Base-by-base conservation (phyloP, 352 stramenopile species). In the Phytophthora rubi region DNA sequence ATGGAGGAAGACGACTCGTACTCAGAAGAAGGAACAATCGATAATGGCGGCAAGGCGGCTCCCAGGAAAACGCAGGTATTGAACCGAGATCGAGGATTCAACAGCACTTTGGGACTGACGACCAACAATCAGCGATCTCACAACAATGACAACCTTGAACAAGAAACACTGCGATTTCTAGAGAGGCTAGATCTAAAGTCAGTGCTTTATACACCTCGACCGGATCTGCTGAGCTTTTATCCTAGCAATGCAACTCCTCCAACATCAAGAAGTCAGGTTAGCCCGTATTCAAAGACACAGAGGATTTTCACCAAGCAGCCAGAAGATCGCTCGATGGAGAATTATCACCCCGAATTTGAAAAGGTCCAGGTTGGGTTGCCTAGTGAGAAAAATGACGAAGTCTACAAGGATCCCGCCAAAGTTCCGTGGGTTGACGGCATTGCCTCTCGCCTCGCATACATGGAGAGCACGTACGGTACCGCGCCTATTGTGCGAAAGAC, bases 391-490 rank as follows among this genome's bases (percentile, higher is more conserved):
- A 28, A 21, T 26, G 16, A 48, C 6, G 5, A 13, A 1, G 13
- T 28, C 42, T 28, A 52, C 26, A 53, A 62, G 23, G 49, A 65
- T 28, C 16, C 13, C n/a, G 4, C 45, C 4, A 64, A 70, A 70
- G n/a, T 33, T 9, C 4, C 32, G 1, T 45, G 9, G 58, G 26
- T 32, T 21, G 48, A 68, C 15, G 8, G 21, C 21, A 42, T 70
- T 2, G 56, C 65, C 1, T 62, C 71, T 7, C 81, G 85, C 1
- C 58, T 92, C 1, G 80, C 80, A 0, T 66, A 90, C 58, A 87
- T 94, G 74, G 83, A 87, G 59, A 77, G 73, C 30, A 83, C 73
- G 12, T 94, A 94, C 57, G 86, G 86, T 15, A 93, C 83, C 1
- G 77, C 71, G 6, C 73, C 68, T 21, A 60, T 59, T 6, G 72